A percentile compares a stretch with the other conserved stretches of the same genome.
Conservation (phyloP, 2,329 filamentous ascomycete species). For the Trichoderma lentiforme region DNA sequence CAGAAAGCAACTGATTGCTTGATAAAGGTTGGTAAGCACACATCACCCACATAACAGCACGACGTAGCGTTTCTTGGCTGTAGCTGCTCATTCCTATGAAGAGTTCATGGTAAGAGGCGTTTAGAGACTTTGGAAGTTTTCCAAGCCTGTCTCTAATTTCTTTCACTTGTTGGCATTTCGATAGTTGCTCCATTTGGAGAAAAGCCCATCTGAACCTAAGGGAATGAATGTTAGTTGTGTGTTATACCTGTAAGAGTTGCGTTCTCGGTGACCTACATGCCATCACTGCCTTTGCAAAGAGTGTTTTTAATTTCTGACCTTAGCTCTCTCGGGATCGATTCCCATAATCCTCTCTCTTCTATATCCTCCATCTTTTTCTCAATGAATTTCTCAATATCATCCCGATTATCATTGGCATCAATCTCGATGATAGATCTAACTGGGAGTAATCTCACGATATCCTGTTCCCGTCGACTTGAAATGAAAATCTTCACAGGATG, state of each 20-base stretch:
- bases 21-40: not conserved
- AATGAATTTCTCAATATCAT: not conserved
- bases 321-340: not conserved
- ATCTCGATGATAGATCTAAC: not conserved
- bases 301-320: not conserved
- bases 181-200: conserved; percentile 1
- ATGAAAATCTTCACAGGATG: not conserved
- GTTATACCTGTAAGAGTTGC: not conserved
- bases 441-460: not conserved
- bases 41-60: not conserved
- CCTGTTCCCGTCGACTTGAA: not conserved
- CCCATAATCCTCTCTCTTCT: not conserved
- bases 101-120: not conserved
- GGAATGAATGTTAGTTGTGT: not conserved
- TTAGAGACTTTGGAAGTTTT: conserved; percentile 7
- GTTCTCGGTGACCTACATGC: not conserved
- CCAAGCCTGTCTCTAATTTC: not conserved
- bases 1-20: not conserved
- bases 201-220: conserved; percentile 4
- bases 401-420: not conserved
- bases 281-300: not conserved
- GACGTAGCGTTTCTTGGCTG: not conserved
- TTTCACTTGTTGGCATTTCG: not conserved
- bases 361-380: not conserved
- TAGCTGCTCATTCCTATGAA: not conserved